Evolutionary conservation across 2,329 filamentous ascomycete genomes (phyloP).

Genomic region (Talaromyces sp.): DNA sequence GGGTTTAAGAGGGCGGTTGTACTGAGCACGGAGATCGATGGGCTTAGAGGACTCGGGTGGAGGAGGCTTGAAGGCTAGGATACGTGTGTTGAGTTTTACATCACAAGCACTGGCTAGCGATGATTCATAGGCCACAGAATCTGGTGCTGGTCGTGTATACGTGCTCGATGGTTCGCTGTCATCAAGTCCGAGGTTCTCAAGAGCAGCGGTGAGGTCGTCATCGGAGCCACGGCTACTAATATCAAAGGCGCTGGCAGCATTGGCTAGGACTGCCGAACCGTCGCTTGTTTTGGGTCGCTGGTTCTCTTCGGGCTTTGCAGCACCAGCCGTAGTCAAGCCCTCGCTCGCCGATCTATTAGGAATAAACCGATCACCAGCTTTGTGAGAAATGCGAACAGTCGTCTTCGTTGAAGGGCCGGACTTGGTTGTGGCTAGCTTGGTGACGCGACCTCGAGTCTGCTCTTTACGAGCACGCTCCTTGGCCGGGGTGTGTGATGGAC

Average conservation of each 20-base stretch:
- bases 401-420: constrained; percentile 59
- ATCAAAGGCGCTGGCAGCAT: constrained; percentile 66
- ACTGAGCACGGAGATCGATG: constrained; percentile 94
- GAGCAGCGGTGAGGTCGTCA: constrained; percentile 74
- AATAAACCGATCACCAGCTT: constrained; percentile 89
- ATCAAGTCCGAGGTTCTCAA: constrained; percentile 77
- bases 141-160: constrained; percentile 78
- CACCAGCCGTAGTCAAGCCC: constrained; percentile 75
- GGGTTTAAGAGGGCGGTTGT: constrained; percentile 91
- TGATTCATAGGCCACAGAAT: constrained; percentile 87
- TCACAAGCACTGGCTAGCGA: constrained; percentile 88
- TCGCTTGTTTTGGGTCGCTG: constrained; percentile 73
- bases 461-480: constrained; percentile 57
- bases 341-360: constrained; percentile 90
- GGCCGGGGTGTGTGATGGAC: constrained; percentile 61
- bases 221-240: constrained; percentile 60
- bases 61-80: constrained; percentile 96
- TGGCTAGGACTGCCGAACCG: constrained; percentile 72
- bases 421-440: constrained; percentile 51
- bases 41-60: constrained; percentile 98
- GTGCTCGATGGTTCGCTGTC: constrained; percentile 64
- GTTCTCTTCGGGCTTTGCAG: constrained; percentile 80
- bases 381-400: constrained; percentile 65
- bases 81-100: constrained; percentile 88
- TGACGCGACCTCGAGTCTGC: constrained; percentile 49